These are phyloP conservation scores for Taphrina sp. DNA, from an alignment of 1,139 yeast genomes.

Conservation along the genomic window DNA sequence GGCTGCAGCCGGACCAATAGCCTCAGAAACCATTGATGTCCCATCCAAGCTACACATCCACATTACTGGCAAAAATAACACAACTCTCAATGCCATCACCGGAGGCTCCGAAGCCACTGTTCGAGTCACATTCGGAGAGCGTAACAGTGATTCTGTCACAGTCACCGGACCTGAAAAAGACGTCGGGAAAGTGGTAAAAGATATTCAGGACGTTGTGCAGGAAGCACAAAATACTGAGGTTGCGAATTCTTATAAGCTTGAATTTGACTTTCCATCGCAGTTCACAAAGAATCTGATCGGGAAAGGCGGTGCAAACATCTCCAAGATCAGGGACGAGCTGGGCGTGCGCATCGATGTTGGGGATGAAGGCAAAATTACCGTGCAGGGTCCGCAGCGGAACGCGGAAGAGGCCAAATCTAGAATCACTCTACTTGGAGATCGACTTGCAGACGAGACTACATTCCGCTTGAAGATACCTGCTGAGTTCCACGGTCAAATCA, in stretches of 20 bases:
- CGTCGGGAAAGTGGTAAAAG: slow-evolving; percentile 55
- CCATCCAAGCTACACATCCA: slow-evolving; percentile 58
- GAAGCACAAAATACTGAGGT: slow-evolving; percentile 65
- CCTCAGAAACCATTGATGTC: slow-evolving; percentile 53
- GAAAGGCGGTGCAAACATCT: slow-evolving; percentile 74
- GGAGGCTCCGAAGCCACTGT: slow-evolving; percentile 42
- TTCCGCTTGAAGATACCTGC: slow-evolving; percentile 66
- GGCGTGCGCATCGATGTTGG: slow-evolving; percentile 72
- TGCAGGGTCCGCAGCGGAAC: slow-evolving; percentile 76
- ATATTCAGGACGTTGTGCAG: slow-evolving; percentile 55
- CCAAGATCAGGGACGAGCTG: slow-evolving; percentile 68
- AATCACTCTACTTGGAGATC: slow-evolving; percentile 61
- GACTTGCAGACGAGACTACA: slow-evolving; percentile 78
- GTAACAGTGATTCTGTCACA: slow-evolving; percentile 53
- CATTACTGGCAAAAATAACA: slow-evolving; percentile 53
- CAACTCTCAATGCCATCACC: slow-evolving; percentile 57
- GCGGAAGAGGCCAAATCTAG: slow-evolving; percentile 70
- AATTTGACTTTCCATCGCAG: slow-evolving; percentile 62
- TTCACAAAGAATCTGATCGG: slow-evolving; percentile 83
- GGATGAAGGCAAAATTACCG: slow-evolving; percentile 56
- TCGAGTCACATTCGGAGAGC: slow-evolving; percentile 40
- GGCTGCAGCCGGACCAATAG: slow-evolving; percentile 57
- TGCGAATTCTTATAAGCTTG: slow-evolving; percentile 57
- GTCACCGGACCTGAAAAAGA: slow-evolving; percentile 63
- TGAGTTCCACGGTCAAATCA: slow-evolving; percentile 75